Conservation (phyloP, 1,284 basidiomycete genomes). For the Austropuccinia psidii region DNA sequence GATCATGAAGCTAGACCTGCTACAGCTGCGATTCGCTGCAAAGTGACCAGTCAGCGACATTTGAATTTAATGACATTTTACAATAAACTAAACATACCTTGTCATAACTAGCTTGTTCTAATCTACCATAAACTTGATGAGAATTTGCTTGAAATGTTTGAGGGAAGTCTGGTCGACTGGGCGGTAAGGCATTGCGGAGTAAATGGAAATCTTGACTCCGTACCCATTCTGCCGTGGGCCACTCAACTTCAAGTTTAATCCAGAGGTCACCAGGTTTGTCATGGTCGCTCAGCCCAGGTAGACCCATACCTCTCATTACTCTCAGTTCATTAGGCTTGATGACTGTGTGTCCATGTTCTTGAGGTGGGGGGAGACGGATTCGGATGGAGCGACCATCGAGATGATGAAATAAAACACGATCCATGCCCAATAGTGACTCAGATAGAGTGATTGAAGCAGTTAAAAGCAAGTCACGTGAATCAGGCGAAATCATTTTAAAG, state of each 20-base stretch:
- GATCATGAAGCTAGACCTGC: too few species aligned
- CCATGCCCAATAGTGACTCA: constrained; percentile 82
- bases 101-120: not conserved
- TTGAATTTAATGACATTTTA: too few species aligned
- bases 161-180: not conserved
- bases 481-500: constrained; percentile 44
- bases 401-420: constrained; percentile 73
- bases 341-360: constrained; percentile 58
- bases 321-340: constrained; percentile 66
- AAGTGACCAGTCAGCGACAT: too few species aligned
- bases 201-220: constrained; percentile 40
- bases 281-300: constrained; percentile 61
- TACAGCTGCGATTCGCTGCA: too few species aligned
- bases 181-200: not conserved
- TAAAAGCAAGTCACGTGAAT: constrained; percentile 43
- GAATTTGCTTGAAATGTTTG: not conserved
- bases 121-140: constrained; percentile 2
- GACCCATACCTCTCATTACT: constrained; percentile 70
- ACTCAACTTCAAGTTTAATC: constrained; percentile 71
- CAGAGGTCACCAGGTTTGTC: constrained; percentile 67
- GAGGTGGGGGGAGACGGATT: constrained; percentile 56
- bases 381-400: constrained; percentile 79
- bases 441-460: constrained; percentile 65
- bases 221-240: constrained; percentile 67
- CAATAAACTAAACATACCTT: too few species aligned